Evolutionary conservation across 345 rosid genomes (phyloP), one percentile per base, ranked within the genome.

Genomic region (Rubroshorea leprosula): DNA sequence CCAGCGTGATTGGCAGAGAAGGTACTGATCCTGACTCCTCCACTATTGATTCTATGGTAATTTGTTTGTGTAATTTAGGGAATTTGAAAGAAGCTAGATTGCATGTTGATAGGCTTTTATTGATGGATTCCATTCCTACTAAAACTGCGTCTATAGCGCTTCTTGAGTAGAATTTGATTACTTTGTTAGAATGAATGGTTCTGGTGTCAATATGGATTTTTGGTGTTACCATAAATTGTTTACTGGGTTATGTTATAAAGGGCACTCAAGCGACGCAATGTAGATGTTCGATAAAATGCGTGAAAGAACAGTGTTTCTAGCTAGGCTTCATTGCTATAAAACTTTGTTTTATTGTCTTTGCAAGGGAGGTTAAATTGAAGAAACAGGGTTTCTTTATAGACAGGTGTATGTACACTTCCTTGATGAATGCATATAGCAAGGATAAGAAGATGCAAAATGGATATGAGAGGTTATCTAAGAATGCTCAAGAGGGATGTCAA

Each of bases 341-440:
- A 77, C 85, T 48, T 59, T 82, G 73, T 87, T 84, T 59, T 83
- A 78, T 64, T 81, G 85, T 24, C 68, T 82, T 68, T 87, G 89
- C 68, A 69, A 68, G 60, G 70, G 66, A 64, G 83, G 85, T 12
- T 63, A 74, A 54, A 57, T 60, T 50, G 19, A 66, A 43, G 80
- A 76, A 84, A 13, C 74, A 50, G 0, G 84, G 86, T 29, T 75
- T 77, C 64, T 79, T 62, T 72, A 74, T 79, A 14, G 83, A 84
- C 57, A 76, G 57, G 66, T 62, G 57, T 21, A 84, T 83, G 89
- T 76, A 80, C 62, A 80, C 83, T 63, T 74, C 70, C 19, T 54
- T 84, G 51, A 79, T 87, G 43, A 76, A 72, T 53, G 70, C 63
- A 48, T 85, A 77, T 63, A 59, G 80, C 57, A 87, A 64, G 67